Base-by-base conservation (phyloP, 2,329 filamentous ascomycete genomes). In the Domatiomyces catenatus region DNA sequence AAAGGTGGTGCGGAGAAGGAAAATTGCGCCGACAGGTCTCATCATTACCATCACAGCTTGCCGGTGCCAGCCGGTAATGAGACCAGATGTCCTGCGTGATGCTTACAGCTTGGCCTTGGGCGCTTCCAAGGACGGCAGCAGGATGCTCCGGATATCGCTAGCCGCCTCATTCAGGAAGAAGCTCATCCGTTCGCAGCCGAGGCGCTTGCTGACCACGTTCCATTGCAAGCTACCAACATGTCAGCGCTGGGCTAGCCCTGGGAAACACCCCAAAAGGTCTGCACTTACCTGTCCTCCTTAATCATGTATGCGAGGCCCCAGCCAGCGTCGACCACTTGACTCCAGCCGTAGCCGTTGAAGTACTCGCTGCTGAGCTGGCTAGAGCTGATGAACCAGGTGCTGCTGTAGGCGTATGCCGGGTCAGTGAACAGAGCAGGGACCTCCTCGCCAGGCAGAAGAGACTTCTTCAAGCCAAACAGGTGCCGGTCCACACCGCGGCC, bases 291-390 rank as follows among this genome's bases (percentile, higher is more conserved):
- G 69, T 95, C 94, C 75, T 96, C 90, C 66, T 98, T 98, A 67
- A 98, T 96, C 92, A 98, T 98, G 67, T 98, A 98, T 42, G 92
- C 92, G 64, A 98, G 94, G 58, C 92, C 92, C 70, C 92, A 98
- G 26, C 92, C 92, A 54, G 84, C 86, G 63, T 96, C 89, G 50
- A 96, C 84, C 48, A 98, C 92, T 73, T 98, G 90, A 64, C 85
- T 92, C 92, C 92, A 98, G 45, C 92, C 92, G 69, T 98, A 98
- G 20, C 93, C 92, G 66, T 98, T 98, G 71, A 96, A 98, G 75
- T 86, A 95, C 73, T 98, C 93, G 32, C 83, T 89, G 69, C 84
- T 92, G 66, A 98, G 73, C 72, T 98, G 93, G 54, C 81, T 87
- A 24, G 82, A 87, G 24, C 83, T 90, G 52, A 98, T 74, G 70